phyloP scores from a whole-genome alignment of 2,329 filamentous ascomycete genomes.

The Fonsecaea multimorphosa region DNA sequence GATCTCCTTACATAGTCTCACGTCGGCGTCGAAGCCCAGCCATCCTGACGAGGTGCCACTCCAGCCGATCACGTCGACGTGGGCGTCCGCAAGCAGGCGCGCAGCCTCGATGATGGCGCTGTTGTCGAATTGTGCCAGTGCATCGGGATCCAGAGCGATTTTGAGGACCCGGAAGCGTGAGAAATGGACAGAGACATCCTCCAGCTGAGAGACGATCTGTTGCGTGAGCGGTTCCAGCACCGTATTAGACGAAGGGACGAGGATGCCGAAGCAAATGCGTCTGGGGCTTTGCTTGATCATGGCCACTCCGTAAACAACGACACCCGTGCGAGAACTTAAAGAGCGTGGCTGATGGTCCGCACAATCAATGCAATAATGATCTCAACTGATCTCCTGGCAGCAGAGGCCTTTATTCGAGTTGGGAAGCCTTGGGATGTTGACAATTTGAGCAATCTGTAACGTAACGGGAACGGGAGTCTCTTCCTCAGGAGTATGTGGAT shows the following conservation, averaged over 20 bases:
- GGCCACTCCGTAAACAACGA: not conserved
- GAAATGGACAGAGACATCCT: constrained; percentile 50
- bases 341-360: not conserved
- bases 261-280: constrained; percentile 45
- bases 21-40: constrained; percentile 51
- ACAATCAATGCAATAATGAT: not conserved
- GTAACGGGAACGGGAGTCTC: not conserved
- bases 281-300: constrained; percentile 10
- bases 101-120: constrained; percentile 45
- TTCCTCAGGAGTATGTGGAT: not conserved
- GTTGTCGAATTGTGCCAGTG: constrained; percentile 45
- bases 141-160: constrained; percentile 46
- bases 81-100: constrained; percentile 46
- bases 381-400: not conserved
- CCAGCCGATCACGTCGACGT: constrained; percentile 51
- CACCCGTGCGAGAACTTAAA: not conserved
- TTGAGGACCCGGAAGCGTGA: constrained; percentile 51
- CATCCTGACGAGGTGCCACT: constrained; percentile 48
- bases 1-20: constrained; percentile 49
- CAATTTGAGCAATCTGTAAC: constrained; percentile 1
- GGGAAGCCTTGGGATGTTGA: not conserved
- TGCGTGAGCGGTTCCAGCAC: constrained; percentile 52
- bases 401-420: not conserved
- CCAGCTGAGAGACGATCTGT: constrained; percentile 45
- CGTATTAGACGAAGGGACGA: constrained; percentile 55